Evolutionary conservation across 2,329 filamentous ascomycete species (phyloP), one percentile per base, ranked within the genome.

Genomic region (Arthrocladium fulminans): DNA sequence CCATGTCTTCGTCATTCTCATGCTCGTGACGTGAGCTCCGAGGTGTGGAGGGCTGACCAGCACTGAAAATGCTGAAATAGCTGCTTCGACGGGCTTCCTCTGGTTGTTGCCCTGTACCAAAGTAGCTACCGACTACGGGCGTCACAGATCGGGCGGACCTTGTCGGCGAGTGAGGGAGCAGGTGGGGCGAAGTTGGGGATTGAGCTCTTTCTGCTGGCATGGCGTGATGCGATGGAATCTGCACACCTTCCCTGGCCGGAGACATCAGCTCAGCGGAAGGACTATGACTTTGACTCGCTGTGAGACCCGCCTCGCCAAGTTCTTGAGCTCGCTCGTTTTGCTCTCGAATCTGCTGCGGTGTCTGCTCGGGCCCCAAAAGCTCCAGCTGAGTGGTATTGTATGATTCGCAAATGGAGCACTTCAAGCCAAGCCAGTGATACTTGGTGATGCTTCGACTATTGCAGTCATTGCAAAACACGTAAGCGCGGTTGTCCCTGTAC

Each of bases 401-500:
- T 8, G 67, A 70, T 54, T 71, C 68, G 52, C 69, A 72, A 58
- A 75, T 66, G 41, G 72, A 81, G 63, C 92, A 98, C 66, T 94
- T 95, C 39, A 95, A 73, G 0, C 92, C 92, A 3, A 97, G 73
- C 88, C 92, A 98, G 67, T 98, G 92, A 63, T 94, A 98, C 24
- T 79, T 77, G 19, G 92, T 88, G 19, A 85, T 84, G 52, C 84
- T 89, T 63, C 88, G 89, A 10, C 86, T 85, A 39, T 83, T 86
- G 67, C 92, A 98, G 67, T 98, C 92, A 63, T 98, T 97, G 67
- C 92, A 98, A 53, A 89, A 80, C 43, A 97, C 80, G 54, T 89
- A 79, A 12, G 88, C 90, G 53, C 81, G 81, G 3, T 86, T 88
- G 59, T 88, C 80, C 52, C 72, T 75, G 60, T 89, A 94, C 54